Conservation (phyloP, 805 yeast species). For the Nakazawaea wickerhamii region DNA sequence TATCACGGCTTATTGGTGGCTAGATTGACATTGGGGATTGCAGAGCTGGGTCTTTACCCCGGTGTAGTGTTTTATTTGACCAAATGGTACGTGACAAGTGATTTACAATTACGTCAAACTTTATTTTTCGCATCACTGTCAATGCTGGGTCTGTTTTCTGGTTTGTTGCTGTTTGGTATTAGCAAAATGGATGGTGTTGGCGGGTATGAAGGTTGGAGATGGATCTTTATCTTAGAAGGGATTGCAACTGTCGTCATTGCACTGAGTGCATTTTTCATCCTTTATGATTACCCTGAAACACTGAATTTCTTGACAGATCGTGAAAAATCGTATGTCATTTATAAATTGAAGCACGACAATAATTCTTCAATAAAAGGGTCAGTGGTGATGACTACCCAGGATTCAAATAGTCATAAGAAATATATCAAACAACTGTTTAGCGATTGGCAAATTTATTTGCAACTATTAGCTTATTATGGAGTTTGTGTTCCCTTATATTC, state of each 20-base stretch:
- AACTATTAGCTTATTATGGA: constrained; percentile 40
- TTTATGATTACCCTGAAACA: constrained; percentile 35
- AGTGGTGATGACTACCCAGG: constrained; percentile 7
- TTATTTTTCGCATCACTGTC: constrained; percentile 48
- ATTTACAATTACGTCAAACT: constrained; percentile 42
- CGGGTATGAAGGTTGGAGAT: constrained; percentile 28
- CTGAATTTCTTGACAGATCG: constrained; percentile 34
- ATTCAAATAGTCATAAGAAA: constrained; percentile 11
- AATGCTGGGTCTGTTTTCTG: constrained; percentile 52
- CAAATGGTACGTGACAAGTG: constrained; percentile 41
- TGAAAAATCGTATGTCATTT: constrained; percentile 30
- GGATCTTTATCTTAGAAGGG: constrained; percentile 53
- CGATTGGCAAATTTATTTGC: constrained; percentile 34
- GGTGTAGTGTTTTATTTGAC: constrained; percentile 42
- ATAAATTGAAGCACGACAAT: constrained; percentile 9
- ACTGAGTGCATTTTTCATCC: constrained; percentile 19
- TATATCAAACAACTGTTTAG: constrained; percentile 27
- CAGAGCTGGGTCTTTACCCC: constrained; percentile 49
- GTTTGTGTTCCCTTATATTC: constrained; percentile 34
- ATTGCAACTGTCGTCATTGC: constrained; percentile 37
- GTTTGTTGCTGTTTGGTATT: constrained; percentile 45
- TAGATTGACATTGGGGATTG: constrained; percentile 45
- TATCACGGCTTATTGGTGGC: constrained; percentile 40
- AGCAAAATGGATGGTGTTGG: constrained; percentile 21
- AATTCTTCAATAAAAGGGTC: constrained; percentile 4